Evolutionary conservation across 139 green algal genomes (phyloP).

Genomic region (Marvania coccoides): DNA sequence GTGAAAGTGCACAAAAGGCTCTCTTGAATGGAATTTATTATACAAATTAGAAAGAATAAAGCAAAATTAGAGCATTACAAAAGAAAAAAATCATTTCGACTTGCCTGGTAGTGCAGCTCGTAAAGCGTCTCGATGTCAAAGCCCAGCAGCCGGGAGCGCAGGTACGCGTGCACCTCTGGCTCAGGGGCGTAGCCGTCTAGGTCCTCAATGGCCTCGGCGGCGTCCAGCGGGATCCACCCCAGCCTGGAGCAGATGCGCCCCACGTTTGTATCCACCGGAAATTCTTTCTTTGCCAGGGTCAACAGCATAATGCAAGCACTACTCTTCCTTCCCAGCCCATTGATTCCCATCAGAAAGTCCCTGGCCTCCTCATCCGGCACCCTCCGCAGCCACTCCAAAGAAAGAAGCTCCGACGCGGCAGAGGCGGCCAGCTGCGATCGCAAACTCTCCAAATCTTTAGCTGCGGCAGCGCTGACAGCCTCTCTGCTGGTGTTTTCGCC

Average conservation of each 20-base stretch:
- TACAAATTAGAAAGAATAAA: too few relatives aligned
- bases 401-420: constrained; percentile 21
- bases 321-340: constrained; percentile 67
- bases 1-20: too few relatives aligned
- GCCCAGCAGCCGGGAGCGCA: constrained; percentile 43
- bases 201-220: constrained; percentile 34
- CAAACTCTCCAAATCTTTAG: too few relatives aligned
- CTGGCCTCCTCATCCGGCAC: constrained; percentile 27
- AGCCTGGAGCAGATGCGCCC: constrained; percentile 57
- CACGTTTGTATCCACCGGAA: constrained; percentile 76
- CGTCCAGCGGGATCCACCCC: constrained; percentile 61
- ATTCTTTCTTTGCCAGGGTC: constrained; percentile 43
- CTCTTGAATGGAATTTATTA: too few relatives aligned
- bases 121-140: constrained; percentile 66
- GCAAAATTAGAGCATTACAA: too few relatives aligned
- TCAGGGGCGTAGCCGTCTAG: constrained; percentile 68
- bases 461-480: too few relatives aligned
- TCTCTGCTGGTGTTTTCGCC: background rate
- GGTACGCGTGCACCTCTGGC: constrained; percentile 59
- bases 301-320: constrained; percentile 66
- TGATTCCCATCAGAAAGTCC: constrained; percentile 44
- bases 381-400: constrained; percentile 61
- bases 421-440: background rate
- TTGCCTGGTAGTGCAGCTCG: constrained; percentile 89
- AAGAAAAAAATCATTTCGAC: too few relatives aligned